Base-by-base conservation (phyloP, 2,329 filamentous ascomycete species). In the Geosmithia morbida region DNA sequence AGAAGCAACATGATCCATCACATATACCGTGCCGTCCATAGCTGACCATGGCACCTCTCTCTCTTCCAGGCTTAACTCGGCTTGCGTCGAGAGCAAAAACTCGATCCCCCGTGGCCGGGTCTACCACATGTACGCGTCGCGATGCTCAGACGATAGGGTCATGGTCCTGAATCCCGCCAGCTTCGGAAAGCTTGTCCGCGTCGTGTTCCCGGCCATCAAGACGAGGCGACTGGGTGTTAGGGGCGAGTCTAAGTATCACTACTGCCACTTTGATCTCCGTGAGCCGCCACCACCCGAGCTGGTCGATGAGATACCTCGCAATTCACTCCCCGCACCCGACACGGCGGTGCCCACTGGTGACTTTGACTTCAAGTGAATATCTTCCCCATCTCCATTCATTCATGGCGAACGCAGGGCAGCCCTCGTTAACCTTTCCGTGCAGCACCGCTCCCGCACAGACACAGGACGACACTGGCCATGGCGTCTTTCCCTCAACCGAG, bases 211-310 rank as follows among this genome's bases (percentile, higher is more conserved):
- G 0, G 90, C 89, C 41, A 82, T 98, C 19, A 90, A 94, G 65
- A 98, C 92, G 30, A 77, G 92, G 50, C 79, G 92, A 53, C 72
- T 98, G 13, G 92, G 92, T 52, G 89, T 97, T 44, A 81, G 92
- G 47, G 92, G 92, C 53, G 90, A 97, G 67, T 98, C 92, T 14
- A 98, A 98, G 62, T 98, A 98, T 62, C 92, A 98, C 64, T 98
- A 98, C 58, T 79, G 83, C 44, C 81, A 81, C 57, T 83, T 83
- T 56, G 69, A 68, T 13, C 63, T 83, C 46, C 65, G 69, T 41
- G 78, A 81, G 46, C 78, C 81, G 49, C 48, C 44, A 14, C 26
- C 40, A 18, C n/a, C 44, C 14, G 44, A 44, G 39, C 17, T 29
- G 44, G 11, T 37, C 13, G 44, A 43, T 13, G 10, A n/a, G 18